These are phyloP conservation scores for Groenewaldozyma sp. DNA, from an alignment of 1,139 yeast species.

Conservation along the genomic window DNA sequence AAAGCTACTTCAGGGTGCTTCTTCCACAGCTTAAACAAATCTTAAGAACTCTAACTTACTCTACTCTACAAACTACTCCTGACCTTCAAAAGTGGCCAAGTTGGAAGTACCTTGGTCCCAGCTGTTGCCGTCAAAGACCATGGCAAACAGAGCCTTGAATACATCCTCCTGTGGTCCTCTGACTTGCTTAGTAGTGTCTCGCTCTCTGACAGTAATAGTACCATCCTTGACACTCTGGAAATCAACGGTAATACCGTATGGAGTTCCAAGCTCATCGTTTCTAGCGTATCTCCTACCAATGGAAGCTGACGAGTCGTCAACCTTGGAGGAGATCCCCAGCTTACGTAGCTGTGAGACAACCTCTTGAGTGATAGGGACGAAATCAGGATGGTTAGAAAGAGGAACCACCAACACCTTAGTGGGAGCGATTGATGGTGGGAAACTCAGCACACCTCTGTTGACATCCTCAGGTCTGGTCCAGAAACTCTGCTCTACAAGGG, in stretches of 20 bases:
- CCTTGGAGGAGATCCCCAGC: slow-evolving; percentile 86
- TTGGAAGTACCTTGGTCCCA: slow-evolving; percentile 82
- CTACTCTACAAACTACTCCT: too few species aligned
- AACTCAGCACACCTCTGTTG: slow-evolving; percentile 84
- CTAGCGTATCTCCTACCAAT: slow-evolving; percentile 98
- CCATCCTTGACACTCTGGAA: slow-evolving; percentile 87
- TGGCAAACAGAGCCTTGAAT: slow-evolving; percentile 64
- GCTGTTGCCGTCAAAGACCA: slow-evolving; percentile 62
- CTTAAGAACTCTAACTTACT: too few species aligned
- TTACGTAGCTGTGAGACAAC: slow-evolving; percentile 57
- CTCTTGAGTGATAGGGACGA: slow-evolving; percentile 65
- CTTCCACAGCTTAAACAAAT: too few species aligned
- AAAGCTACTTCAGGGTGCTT: too few species aligned
- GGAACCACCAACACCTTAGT: slow-evolving; percentile 96
- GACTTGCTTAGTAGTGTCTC: slow-evolving; percentile 95
- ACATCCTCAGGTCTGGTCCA: slow-evolving; percentile 92
- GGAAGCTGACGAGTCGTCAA: slow-evolving; percentile 95
- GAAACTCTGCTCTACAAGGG: slow-evolving; percentile 88
- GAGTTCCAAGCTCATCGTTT: slow-evolving; percentile 98
- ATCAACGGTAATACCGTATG: slow-evolving; percentile 97
- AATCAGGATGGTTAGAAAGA: slow-evolving; percentile 72
- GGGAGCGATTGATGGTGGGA: slow-evolving; percentile 96
- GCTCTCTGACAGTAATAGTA: slow-evolving; percentile 92
- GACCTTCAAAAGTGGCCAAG: slow-evolving; percentile 25
- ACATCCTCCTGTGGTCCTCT: slow-evolving; percentile 82